Conservation (phyloP, 805 yeast genomes). For the Cyberlindnera saturnus region DNA sequence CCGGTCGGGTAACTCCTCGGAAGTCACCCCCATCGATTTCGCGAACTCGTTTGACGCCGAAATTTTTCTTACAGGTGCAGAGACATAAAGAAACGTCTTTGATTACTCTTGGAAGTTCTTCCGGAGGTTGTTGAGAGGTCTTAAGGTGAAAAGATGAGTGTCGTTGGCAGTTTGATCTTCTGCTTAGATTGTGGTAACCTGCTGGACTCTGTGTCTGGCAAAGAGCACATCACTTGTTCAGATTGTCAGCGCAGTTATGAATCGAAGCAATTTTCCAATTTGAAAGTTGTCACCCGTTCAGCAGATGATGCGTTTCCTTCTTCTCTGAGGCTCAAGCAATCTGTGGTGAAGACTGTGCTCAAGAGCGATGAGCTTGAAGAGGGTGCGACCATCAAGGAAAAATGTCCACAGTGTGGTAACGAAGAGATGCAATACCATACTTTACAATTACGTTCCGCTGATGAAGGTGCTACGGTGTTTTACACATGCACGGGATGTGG, state of each 20-base stretch:
- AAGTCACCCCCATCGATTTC: too few species aligned
- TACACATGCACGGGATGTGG: constrained; percentile 94
- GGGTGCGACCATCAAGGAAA: constrained; percentile 95
- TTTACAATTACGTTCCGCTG: constrained; percentile 93
- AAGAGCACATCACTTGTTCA: constrained; percentile 48
- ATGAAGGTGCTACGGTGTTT: constrained; percentile 99
- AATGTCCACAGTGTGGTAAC: constrained; percentile 97
- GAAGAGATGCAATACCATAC: constrained; percentile 99
- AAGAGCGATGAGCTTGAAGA: constrained; percentile 76
- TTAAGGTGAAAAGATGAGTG: constrained; percentile 57
- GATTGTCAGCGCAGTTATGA: constrained; percentile 41
- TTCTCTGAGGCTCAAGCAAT: constrained; percentile 66
- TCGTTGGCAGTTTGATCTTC: constrained; percentile 90
- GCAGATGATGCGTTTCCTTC: constrained; percentile 95
- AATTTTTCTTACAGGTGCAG: too few species aligned
- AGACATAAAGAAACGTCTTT: too few species aligned
- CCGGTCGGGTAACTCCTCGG: too few species aligned
- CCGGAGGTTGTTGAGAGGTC: too few species aligned
- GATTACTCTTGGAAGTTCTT: too few species aligned
- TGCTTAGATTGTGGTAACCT: constrained; percentile 91
- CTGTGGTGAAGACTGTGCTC: constrained; percentile 84
- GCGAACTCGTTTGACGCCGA: too few species aligned
- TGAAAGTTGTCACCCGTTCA: constrained; percentile 83
- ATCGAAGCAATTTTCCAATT: constrained; percentile 54
- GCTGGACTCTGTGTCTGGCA: constrained; percentile 58